phyloP scores from a whole-genome alignment of 768 basidiomycete species.

The Cystoderma amianthinum region DNA sequence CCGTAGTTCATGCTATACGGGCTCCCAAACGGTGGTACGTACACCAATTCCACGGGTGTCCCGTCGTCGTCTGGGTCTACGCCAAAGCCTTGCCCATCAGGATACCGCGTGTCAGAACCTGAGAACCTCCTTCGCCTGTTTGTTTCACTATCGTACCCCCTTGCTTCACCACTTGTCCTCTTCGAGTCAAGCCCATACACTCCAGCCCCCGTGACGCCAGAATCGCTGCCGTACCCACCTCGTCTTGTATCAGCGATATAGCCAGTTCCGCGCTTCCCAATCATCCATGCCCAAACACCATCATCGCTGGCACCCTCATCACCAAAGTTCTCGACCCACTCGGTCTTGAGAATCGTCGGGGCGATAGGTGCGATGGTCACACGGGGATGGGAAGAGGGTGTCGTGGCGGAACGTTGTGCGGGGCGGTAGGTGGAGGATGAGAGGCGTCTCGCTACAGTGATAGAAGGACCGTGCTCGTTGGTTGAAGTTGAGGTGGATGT shows the following conservation, averaged over 20 bases:
- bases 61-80: constrained; percentile 25
- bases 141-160: constrained; percentile 10
- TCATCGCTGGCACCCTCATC: constrained; percentile 34
- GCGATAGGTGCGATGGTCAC: constrained; percentile 45
- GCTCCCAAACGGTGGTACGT: constrained; percentile 48
- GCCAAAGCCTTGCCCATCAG: background rate
- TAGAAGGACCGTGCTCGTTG: constrained; percentile 9
- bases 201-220: constrained; percentile 9
- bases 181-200: constrained; percentile 2
- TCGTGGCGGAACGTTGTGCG: constrained; percentile 15
- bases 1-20: constrained; percentile 17
- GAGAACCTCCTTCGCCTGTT: constrained; percentile 10
- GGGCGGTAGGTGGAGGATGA: constrained; percentile 14
- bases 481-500: constrained; percentile 22
- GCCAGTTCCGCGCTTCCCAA: constrained; percentile 7
- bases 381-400: constrained; percentile 17
- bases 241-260: too few relatives aligned
- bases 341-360: constrained; percentile 81
- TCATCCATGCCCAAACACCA: constrained; percentile 13
- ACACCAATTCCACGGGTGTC: constrained; percentile 64
- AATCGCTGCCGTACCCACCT: constrained; percentile 4
- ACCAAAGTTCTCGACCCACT: constrained; percentile 44
- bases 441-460: background rate
- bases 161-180: constrained; percentile 8
- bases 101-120: constrained; percentile 1